phyloP scores from a whole-genome alignment of 257 asterid species.

The Scutellaria barbata region DNA sequence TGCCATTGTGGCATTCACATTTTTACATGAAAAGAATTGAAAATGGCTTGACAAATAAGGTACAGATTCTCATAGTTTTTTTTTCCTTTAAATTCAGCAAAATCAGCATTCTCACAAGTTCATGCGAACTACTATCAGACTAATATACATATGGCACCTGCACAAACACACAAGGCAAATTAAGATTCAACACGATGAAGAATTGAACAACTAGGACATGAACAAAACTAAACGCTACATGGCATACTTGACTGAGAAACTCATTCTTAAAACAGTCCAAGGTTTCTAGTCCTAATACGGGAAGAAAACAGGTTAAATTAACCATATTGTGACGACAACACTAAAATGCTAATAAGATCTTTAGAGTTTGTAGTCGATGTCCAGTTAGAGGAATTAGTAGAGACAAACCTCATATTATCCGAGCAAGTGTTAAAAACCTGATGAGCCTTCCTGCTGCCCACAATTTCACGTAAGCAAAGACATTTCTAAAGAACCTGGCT shows the following conservation, averaged over 20 bases:
- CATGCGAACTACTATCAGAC: slow-evolving; percentile 6
- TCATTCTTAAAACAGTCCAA: slow-evolving; percentile 7
- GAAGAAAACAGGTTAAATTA: background rate
- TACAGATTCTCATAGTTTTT: slow-evolving; percentile 8
- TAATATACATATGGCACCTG: slow-evolving; percentile 42
- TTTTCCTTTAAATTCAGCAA: background rate
- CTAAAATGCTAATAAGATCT: background rate
- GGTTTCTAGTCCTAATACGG: background rate
- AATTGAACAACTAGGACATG: background rate
- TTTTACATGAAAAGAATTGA: background rate
- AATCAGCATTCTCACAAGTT: background rate
- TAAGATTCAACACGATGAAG: slow-evolving; percentile 15
- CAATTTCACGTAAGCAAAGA: slow-evolving; percentile 47
- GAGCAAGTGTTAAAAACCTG: slow-evolving; percentile 30
- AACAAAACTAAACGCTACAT: background rate
- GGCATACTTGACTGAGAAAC: background rate
- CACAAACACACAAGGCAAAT: slow-evolving; percentile 22
- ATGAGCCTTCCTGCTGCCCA: slow-evolving; percentile 33
- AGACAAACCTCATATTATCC: slow-evolving; percentile 43
- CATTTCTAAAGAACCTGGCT: slow-evolving; percentile 55
- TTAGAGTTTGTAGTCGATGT: background rate
- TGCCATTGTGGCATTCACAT: slow-evolving; percentile 11
- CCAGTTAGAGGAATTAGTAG: slow-evolving; percentile 19
- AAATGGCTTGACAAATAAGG: slow-evolving; percentile 13
- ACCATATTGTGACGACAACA: background rate